Evolutionary conservation across 108 stramenopile species (phyloP), one percentile per base, ranked within the genome.

Genomic region (Skeletonema menzelii): DNA sequence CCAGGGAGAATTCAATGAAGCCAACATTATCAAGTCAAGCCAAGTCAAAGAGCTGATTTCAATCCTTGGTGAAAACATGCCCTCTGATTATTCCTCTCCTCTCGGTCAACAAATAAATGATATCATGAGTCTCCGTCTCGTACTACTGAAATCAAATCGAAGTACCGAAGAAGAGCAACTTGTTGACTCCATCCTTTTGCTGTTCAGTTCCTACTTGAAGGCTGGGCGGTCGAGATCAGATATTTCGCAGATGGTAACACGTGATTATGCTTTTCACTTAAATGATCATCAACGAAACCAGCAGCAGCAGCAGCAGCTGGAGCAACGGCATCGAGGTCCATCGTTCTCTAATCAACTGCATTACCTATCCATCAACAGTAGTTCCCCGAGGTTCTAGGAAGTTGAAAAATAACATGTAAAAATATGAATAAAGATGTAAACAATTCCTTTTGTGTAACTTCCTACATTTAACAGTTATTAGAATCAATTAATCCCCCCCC

Each of bases 231-330:
- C 76, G 5, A 44, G 68, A 3, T n/a, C 58, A 20, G 88, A 91
- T 22, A 84, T 85, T 59, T 84, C 86, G 13, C 68, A 81, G 70
- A 81, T 91, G 85, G 77, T 89, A 27, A 82, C 85, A 32, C 67
- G 92, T 20, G 92, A 94, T 60, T 94, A 62, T 63, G 83, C 87
- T 66, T 79, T 91, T 27, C 63, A 72, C 32, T 30, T 26, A 11
- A 34, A 22, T 49, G 64, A 59, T 5, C 11, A 22, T 2, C 40
- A 42, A 42, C 40, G 40, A n/a, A 42, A 5, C n/a, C 40, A 42
- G 40, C 40, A 42, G 15, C n/a, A n/a, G n/a, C n/a, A n/a, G n/a
- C 35, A 37, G 35, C 35, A 37, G 11, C 1, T 37, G 8, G 10
- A 37, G 35, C 40, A 15, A 42, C 40, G 15, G 40, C 14, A 42